Evolutionary conservation across 345 rosid genomes (phyloP).

Genomic region (Aquilaria yunnanensis): DNA sequence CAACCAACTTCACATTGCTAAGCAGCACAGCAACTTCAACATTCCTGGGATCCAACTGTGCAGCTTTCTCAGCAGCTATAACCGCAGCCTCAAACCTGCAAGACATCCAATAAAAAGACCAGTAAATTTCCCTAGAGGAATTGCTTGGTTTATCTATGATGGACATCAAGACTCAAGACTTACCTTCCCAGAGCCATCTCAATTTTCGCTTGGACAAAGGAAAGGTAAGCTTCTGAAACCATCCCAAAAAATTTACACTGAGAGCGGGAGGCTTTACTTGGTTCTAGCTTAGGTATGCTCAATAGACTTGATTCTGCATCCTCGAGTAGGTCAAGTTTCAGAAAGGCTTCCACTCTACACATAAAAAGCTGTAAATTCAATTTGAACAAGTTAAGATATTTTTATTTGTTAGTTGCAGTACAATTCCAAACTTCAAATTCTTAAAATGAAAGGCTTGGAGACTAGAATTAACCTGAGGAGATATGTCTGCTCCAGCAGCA

Average conservation of each 20-base stretch:
- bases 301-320: conserved; percentile 58
- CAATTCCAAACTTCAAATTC: too few species aligned
- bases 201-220: conserved; percentile 69
- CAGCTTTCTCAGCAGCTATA: conserved; percentile 75
- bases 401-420: too few species aligned
- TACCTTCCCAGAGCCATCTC: conserved; percentile 97
- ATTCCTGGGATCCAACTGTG: conserved; percentile 59
- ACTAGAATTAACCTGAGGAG: conserved; percentile 56
- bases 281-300: conserved; percentile 43
- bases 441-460: too few species aligned
- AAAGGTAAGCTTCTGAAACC: conserved; percentile 68
- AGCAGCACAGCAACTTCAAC: conserved; percentile 55
- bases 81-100: conserved; percentile 97
- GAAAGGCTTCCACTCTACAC: conserved; percentile 94
- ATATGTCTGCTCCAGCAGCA: conserved; percentile 78
- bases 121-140: conserved; percentile 21
- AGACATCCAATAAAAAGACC: conserved; percentile 31
- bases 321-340: conserved; percentile 78
- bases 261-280: conserved; percentile 27
- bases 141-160: conserved; percentile 8
- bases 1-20: conserved; percentile 57
- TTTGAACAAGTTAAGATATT: conserved; percentile 23
- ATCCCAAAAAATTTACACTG: conserved; percentile 64
- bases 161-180: conserved; percentile 21
- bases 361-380: conserved; percentile 78